Base-by-base conservation (phyloP, 495 filamentous ascomycete genomes). In the Neurospora sp. region DNA sequence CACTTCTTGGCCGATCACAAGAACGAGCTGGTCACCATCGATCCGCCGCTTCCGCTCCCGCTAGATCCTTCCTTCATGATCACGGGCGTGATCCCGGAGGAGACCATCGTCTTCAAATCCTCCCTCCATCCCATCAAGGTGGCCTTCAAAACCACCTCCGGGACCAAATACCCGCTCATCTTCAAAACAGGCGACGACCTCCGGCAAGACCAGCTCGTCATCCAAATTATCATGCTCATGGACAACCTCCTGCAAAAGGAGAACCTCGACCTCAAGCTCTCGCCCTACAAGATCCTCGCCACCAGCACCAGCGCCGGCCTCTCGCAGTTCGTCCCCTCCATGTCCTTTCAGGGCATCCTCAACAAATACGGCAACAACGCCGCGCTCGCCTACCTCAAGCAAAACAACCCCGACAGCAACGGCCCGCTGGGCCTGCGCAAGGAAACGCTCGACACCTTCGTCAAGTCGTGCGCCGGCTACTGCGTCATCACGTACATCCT, bases 401-500 rank as follows among this genome's bases (percentile, higher is more conserved):
- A 89, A 73, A 93, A 98, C 81, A 97, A 97, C 78, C 96, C 96
- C 1, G 95, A 98, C 79, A 89, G 91, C 14, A 86, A 85, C 35
- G 91, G 91, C 8, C 92, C 94, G 0, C 86, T 96, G 0, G 94
- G 96, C 4, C 91, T 99, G 31, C 91, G 94, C 68, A 93, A 94
- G 77, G 94, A 97, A 70, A 90, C 93, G 0, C 92, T 98, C 86
- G 96, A 99, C 74, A 97, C 91, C 14, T 99, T 96, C 79, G 88
- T 98, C 80, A 97, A 94, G 78, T 96, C 93, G 20, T 97, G 96
- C 78, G 96, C 96, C 3, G 96, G 96, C 35, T 99, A 99, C 82
- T 98, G 96, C 80, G 96, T 99, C 22, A 98, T 99, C 78, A 99
- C 96, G 0, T 99, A 98, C 82, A 90, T 99, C 42, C 90, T 99